A percentile compares a stretch with the other conserved stretches of the same genome.
Conservation (phyloP, 2,329 filamentous ascomycete species). For the Lachnellula hyalina region DNA sequence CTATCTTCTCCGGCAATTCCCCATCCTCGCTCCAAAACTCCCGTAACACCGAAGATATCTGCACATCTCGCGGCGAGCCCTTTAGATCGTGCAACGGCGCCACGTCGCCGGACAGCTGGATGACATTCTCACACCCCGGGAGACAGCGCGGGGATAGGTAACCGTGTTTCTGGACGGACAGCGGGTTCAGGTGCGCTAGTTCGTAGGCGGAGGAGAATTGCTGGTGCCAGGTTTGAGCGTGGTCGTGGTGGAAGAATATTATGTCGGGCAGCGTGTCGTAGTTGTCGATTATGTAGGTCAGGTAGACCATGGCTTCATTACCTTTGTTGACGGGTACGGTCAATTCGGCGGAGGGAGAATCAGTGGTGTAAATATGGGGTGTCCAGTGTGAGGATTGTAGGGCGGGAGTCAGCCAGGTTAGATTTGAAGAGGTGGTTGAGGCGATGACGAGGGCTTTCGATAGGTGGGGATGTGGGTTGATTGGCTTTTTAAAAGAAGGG, state of each 20-base stretch:
- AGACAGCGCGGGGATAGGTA: slow-evolving; percentile 52
- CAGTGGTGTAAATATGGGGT: slow-evolving; percentile 41
- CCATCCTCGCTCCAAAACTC: slow-evolving; percentile 35
- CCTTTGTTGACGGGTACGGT: slow-evolving; percentile 48
- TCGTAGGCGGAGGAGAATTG: slow-evolving; percentile 33
- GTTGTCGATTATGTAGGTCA: slow-evolving; percentile 48
- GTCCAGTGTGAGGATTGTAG: slow-evolving; percentile 5
- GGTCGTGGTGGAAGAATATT: slow-evolving; percentile 57
- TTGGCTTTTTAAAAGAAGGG: background rate
- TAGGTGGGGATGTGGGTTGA: slow-evolving; percentile 3
- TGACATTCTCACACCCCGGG: slow-evolving; percentile 41
- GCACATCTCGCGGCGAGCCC: slow-evolving; percentile 35
- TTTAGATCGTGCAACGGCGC: slow-evolving; percentile 46
- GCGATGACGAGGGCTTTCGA: slow-evolving; percentile 41
- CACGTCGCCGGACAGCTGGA: slow-evolving; percentile 42
- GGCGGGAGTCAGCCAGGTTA: slow-evolving; percentile 29
- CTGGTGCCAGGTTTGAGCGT: slow-evolving; percentile 40
- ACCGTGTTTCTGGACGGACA: slow-evolving; percentile 40
- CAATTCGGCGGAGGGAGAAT: slow-evolving; percentile 42
- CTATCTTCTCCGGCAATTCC: slow-evolving; percentile 43
- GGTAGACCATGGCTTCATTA: slow-evolving; percentile 48
- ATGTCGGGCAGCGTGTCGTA: slow-evolving; percentile 55
- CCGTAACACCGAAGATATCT: slow-evolving; percentile 38
- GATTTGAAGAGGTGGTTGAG: slow-evolving; percentile 37
- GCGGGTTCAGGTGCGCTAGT: slow-evolving; percentile 31